Evolutionary conservation across 2,329 filamentous ascomycete genomes (phyloP).

Genomic region (Epicoccum nigrum): DNA sequence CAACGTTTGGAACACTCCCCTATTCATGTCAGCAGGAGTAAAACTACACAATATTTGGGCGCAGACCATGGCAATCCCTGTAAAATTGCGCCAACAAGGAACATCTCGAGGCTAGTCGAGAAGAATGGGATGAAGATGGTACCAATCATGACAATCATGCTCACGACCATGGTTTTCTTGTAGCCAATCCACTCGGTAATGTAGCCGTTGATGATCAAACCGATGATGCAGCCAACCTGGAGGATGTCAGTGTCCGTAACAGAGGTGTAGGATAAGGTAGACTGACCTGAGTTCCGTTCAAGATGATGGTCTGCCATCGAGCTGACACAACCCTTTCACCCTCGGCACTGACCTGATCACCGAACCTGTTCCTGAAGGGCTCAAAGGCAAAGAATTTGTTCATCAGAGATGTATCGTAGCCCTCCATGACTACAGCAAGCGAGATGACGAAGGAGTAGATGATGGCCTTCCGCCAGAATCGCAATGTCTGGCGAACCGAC

Average conservation of each 20-base stretch:
- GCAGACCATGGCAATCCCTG: conserved; percentile 50
- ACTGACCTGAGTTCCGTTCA: conserved; percentile 50
- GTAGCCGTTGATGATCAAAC: conserved; percentile 52
- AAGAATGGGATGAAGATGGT: conserved; percentile 39
- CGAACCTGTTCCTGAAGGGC: conserved; percentile 50
- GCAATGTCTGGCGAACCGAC: conserved; percentile 71
- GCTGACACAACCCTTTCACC: conserved; percentile 48
- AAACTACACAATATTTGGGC: conserved; percentile 38
- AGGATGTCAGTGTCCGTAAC: conserved; percentile 13
- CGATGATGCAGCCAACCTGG: conserved; percentile 50
- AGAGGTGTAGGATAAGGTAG: no score
- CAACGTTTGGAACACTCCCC: conserved; percentile 26
- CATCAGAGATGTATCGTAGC: conserved; percentile 79
- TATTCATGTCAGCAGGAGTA: background rate
- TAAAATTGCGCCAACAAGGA: conserved; percentile 63
- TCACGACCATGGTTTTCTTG: conserved; percentile 35
- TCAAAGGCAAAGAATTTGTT: conserved; percentile 71
- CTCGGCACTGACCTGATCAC: conserved; percentile 41
- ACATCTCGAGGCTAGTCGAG: conserved; percentile 55
- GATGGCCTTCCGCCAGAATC: conserved; percentile 82
- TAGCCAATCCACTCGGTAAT: conserved; percentile 51
- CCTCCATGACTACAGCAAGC: conserved; percentile 87
- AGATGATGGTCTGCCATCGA: conserved; percentile 52
- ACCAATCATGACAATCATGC: conserved; percentile 31
- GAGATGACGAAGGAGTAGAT: conserved; percentile 82